phyloP scores from a whole-genome alignment of 2,329 filamentous ascomycete species.

The Fusarium devonianum region DNA sequence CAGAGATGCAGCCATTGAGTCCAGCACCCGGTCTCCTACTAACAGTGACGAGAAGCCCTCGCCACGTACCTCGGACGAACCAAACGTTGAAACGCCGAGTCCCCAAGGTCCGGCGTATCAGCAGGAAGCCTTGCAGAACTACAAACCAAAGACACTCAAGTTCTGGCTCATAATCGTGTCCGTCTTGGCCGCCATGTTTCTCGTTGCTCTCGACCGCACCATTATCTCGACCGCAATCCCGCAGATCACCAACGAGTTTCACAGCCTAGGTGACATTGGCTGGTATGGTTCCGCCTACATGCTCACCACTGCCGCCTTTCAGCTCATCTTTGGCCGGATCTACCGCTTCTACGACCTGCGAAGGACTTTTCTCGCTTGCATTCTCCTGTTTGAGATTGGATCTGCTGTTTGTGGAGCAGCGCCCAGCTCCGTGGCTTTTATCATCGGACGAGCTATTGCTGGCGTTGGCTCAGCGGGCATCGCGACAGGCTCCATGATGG shows the following conservation, averaged over 20 bases:
- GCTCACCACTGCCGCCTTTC: conserved; percentile 63
- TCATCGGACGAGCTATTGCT: conserved; percentile 63
- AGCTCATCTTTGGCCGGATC: conserved; percentile 61
- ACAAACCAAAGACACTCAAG: conserved; percentile 59
- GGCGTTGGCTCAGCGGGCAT: conserved; percentile 65
- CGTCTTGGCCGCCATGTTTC: conserved; percentile 62
- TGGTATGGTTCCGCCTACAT: conserved; percentile 71
- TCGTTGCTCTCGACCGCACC: conserved; percentile 65
- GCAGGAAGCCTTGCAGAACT: conserved; percentile 51
- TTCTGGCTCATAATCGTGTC: conserved; percentile 64
- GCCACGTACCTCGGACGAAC: conserved; percentile 7
- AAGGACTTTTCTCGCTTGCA: conserved; percentile 54
- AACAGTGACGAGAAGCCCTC: neutral
- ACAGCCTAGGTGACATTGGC: conserved; percentile 65
- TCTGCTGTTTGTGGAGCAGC: conserved; percentile 63
- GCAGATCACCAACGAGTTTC: conserved; percentile 63
- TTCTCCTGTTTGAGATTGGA: conserved; percentile 62
- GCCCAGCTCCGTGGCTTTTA: conserved; percentile 60
- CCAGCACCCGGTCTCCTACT: neutral
- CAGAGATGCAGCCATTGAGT: conserved; percentile 1
- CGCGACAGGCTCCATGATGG: conserved; percentile 63
- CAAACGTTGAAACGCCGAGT: conserved; percentile 26
- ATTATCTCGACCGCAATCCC: conserved; percentile 64
- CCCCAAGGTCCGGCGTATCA: conserved; percentile 28
- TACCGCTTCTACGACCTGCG: conserved; percentile 63